Base-by-base conservation (phyloP, 2,329 filamentous ascomycete species). In the Epichloe sylvatica region DNA sequence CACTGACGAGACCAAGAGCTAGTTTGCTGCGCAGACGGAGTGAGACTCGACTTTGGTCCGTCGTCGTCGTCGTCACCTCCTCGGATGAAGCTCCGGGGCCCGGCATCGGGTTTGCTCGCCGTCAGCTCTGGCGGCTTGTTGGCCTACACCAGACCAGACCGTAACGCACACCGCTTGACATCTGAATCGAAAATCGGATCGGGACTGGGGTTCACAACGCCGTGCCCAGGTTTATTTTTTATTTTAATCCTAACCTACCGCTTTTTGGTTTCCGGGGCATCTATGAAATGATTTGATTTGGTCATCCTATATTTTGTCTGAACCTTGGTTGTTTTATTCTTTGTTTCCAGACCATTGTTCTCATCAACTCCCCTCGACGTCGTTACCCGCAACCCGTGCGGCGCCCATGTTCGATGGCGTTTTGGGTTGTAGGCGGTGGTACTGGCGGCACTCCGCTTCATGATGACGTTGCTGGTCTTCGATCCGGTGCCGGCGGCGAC, bases 341-440 rank as follows among this genome's bases (percentile, higher is more conserved):
- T 11, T 19, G 11, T 17, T 5, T 42, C 11, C 5, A 17, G 17
- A 19, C 43, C 15, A 6, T 30, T 25, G 17, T 13, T 21, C 33
- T 30, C 37, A 37, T 33, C 37, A 19, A 17, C 17, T n/a, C 36
- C 36, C 3, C 39, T 34, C 2, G 8, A 40, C 23, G 23, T 39
- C 17, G 30, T 33, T 30, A n/a, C 13, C 23, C 40, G 46, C 39
- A 36, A 33, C 38, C 9, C 12, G 19, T 9, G 34, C 34, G 41
- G 47, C 23, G 21, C 38, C 23, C 59, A 63, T 68, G 65, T 62
- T 62, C 64, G 56, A 69, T 65, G 64, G 63, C 60, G 59, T 69
- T 62, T 60, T 67, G 62, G 68, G 64, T 67, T 53, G 64, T 62
- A 55, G 61, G 63, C 60, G 55, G 62, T 53, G 47, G 39, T 19